These are phyloP conservation scores for Phialocephala sp. DNA, from an alignment of 2,329 filamentous ascomycete genomes.

Conservation along the genomic window DNA sequence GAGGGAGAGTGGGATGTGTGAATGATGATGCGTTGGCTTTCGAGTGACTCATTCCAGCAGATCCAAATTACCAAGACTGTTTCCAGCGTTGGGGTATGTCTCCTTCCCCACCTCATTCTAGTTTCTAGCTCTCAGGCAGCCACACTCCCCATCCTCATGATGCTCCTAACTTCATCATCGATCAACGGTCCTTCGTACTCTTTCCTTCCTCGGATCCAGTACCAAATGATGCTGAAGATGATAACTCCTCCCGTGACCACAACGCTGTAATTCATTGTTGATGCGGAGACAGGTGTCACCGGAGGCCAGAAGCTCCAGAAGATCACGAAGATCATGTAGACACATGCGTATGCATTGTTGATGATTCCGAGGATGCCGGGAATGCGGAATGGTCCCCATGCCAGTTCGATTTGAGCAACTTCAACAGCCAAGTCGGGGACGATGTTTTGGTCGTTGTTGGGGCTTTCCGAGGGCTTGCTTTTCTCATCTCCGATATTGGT, in stretches of 20 bases:
- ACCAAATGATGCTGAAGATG: slow-evolving; percentile 51
- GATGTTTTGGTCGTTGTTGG: slow-evolving; percentile 2
- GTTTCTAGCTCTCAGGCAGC: not conserved
- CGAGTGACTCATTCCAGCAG: not conserved
- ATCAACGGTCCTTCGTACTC: slow-evolving; percentile 45
- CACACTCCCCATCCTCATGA: not conserved
- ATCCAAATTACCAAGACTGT: not conserved
- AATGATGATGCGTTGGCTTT: not conserved
- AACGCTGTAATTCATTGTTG: slow-evolving; percentile 56
- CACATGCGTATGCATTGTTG: slow-evolving; percentile 60
- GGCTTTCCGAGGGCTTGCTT: slow-evolving; percentile 5
- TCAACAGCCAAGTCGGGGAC: slow-evolving; percentile 1
- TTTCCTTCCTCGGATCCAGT: slow-evolving; percentile 44
- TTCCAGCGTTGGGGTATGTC: too few relatives aligned
- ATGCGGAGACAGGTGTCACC: slow-evolving; percentile 47
- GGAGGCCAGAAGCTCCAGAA: slow-evolving; percentile 56
- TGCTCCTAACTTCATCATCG: slow-evolving; percentile 27
- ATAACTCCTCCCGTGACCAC: slow-evolving; percentile 46
- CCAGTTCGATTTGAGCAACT: slow-evolving; percentile 37
- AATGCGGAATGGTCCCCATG: slow-evolving; percentile 62
- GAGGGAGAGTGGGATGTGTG: too few relatives aligned
- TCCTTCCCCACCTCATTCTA: not conserved
- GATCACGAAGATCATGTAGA: slow-evolving; percentile 58
- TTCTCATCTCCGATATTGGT: not conserved
- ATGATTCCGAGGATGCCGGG: slow-evolving; percentile 55